Conservation (phyloP, 2,329 filamentous ascomycete genomes). For the Sporothrix variecibatus region DNA sequence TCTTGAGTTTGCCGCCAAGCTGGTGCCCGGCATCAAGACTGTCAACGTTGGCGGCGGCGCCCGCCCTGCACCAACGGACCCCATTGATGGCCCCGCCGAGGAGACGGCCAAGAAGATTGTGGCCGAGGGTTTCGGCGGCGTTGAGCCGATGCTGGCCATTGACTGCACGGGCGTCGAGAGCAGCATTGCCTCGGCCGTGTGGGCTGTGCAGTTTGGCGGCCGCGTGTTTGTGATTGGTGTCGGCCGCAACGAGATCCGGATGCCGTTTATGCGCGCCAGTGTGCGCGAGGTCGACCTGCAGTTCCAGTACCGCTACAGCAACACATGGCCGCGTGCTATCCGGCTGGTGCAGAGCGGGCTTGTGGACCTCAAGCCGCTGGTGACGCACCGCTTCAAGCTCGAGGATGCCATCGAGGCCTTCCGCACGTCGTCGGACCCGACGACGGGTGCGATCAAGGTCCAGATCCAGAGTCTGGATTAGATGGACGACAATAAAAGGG, state of each 20-base stretch:
- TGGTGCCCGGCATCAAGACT: constrained; percentile 77
- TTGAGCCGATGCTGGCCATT: constrained; percentile 79
- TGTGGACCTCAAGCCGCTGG: constrained; percentile 76
- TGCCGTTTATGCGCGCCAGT: constrained; percentile 91
- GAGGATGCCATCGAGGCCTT: constrained; percentile 91
- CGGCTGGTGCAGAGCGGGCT: constrained; percentile 82
- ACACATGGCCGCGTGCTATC: constrained; percentile 95
- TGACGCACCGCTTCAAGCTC: constrained; percentile 83
- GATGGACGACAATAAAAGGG: neutral
- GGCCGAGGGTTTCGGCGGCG: constrained; percentile 65
- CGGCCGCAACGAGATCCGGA: constrained; percentile 90
- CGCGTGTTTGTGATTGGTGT: constrained; percentile 97
- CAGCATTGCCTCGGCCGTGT: constrained; percentile 82
- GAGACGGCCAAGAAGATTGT: constrained; percentile 71
- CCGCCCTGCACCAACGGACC: neutral
- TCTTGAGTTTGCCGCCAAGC: constrained; percentile 78
- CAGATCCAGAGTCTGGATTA: constrained; percentile 77
- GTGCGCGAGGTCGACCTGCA: constrained; percentile 92
- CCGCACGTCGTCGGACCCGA: constrained; percentile 81
- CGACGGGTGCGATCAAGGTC: constrained; percentile 96
- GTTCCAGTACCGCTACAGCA: constrained; percentile 95
- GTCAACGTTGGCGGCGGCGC: constrained; percentile 65
- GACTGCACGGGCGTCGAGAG: constrained; percentile 96
- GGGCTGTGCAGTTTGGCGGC: constrained; percentile 89
- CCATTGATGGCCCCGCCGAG: constrained; percentile 60